A percentile compares a stretch with the other conserved stretches of the same genome.
phyloP scores from a whole-genome alignment of 306 rosid species.

The Macrotyloma uniflorum region DNA sequence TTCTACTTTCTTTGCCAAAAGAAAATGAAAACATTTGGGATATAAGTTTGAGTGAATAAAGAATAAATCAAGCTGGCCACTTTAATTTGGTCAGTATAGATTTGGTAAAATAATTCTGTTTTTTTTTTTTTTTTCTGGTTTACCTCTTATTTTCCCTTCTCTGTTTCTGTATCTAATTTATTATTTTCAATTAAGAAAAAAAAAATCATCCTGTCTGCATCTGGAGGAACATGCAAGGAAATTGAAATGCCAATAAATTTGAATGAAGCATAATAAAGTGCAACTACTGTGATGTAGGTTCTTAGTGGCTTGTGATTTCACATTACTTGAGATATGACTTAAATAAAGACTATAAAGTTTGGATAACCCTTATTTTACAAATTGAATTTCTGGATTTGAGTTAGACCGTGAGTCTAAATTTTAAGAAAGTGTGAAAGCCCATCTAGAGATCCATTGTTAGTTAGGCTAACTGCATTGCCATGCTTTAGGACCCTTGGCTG shows the following conservation, averaged over 20 bases:
- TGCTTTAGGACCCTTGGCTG: no score
- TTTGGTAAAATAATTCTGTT: neutral
- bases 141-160: neutral
- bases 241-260: neutral
- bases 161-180: neutral
- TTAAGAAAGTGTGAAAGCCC: no score
- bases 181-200: neutral
- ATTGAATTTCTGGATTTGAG: neutral
- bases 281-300: neutral
- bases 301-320: neutral
- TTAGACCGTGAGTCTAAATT: neutral
- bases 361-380: neutral
- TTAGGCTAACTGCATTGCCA: no score
- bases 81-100: neutral
- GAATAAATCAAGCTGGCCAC: neutral
- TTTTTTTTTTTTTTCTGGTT: neutral
- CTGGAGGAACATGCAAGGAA: neutral
- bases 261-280: neutral
- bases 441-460: no score
- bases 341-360: neutral
- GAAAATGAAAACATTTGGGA: neutral
- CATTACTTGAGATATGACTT: neutral
- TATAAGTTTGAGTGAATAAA: neutral
- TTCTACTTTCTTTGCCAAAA: neutral
- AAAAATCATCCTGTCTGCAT: neutral